Base-by-base conservation (phyloP, 192 early-diverging fungal species). In the Geosiphon pyriformis region DNA sequence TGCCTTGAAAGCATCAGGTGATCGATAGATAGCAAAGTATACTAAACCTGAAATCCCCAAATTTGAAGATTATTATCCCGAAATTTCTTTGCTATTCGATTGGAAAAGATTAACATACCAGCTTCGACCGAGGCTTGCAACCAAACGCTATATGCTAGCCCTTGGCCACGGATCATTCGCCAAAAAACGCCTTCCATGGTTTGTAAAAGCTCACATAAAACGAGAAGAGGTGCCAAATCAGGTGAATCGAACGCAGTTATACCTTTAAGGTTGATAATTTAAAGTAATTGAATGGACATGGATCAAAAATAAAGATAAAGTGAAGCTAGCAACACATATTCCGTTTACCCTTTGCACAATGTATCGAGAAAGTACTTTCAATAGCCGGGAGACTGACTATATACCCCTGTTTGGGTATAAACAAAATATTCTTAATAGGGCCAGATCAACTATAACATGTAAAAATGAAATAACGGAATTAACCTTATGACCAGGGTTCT, bases 161-260 rank as follows among this genome's bases (percentile, higher is more conserved):
- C 84, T 27, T 77, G 75, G 22, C 84, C 84, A 59, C 84, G 84
- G 52, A 85, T 78, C n/a, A 80, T 61, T 67, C 80, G 82, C 82
- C 82, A 85, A 57, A 85, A 83, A 7, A 78, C 70, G 26, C 84
- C 84, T 68, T 85, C 84, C 62, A 81, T 78, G 0, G 78, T 79
- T 46, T 83, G 72, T 42, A 85, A 66, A 23, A 79, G 61, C 52
- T 85, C 84, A 42, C 72, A 76, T 59, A 82, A 70, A 4, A 85
- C 82, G 56, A 83, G 54, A 4, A 85, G 63, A 22, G 84, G 72
- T 27, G 82, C 79, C 52, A 82, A 73, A 56, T 85, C 82, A 11
- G 77, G 74, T 33, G 80, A 78, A 65, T 77, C 52, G 52, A 79
- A 85, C 1, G 64, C 27, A 25, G 48, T 72, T 0, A 80, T 80